Conservation (phyloP, 371 early-diverging fungal genomes). For the Rhizopus sp. region DNA sequence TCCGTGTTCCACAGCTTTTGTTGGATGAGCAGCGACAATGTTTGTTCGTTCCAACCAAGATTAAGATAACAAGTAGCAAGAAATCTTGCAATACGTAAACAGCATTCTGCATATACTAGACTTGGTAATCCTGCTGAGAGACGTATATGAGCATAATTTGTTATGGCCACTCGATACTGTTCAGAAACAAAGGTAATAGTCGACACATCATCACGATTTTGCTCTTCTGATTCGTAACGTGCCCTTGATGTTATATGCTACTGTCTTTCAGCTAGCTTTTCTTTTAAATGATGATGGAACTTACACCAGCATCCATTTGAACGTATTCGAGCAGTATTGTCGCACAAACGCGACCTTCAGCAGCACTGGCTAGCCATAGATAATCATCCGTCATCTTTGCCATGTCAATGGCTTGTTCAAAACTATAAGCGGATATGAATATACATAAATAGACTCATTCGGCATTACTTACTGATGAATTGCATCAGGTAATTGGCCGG, state of each 20-base stretch:
- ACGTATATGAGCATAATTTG: constrained; percentile 50
- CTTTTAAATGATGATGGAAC: neutral
- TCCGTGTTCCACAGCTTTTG: constrained; percentile 2
- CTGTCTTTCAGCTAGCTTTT: too few species aligned
- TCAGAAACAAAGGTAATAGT: constrained; percentile 13
- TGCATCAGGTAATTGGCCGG: constrained; percentile 78
- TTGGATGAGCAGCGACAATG: constrained; percentile 12
- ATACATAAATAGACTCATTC: neutral
- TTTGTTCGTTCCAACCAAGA: constrained; percentile 34
- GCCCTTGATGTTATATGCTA: neutral
- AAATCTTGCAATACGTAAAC: constrained; percentile 44
- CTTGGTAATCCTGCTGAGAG: constrained; percentile 14
- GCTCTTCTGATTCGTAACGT: neutral
- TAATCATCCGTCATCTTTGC: constrained; percentile 67
- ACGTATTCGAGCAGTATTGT: constrained; percentile 61
- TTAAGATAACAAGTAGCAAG: constrained; percentile 34
- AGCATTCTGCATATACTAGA: constrained; percentile 48
- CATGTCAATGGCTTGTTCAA: constrained; percentile 68
- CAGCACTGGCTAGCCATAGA: constrained; percentile 79
- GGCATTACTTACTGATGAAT: constrained; percentile 51
- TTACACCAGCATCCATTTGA: constrained; percentile 59
- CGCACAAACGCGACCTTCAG: constrained; percentile 73
- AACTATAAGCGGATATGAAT: constrained; percentile 38
- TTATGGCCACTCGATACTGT: constrained; percentile 45
- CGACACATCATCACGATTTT: neutral